Evolutionary conservation across 2,329 filamentous ascomycete species (phyloP), one percentile per base, ranked within the genome.

Genomic region (Fusarium nygamai): DNA sequence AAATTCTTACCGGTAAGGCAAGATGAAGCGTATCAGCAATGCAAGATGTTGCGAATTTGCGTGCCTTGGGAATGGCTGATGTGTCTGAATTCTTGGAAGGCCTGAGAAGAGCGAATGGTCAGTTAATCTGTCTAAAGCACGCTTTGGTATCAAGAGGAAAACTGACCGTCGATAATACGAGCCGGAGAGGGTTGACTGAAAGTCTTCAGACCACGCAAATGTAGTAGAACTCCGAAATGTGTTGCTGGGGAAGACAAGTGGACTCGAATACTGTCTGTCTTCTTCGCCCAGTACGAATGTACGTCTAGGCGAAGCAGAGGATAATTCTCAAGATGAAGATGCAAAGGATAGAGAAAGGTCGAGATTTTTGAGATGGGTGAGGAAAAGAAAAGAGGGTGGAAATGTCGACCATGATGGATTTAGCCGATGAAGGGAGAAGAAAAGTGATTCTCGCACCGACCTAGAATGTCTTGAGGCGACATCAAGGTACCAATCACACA

Each of bases 1-100:
- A 44, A 24, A 2, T 0, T 1, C 43, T 44, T 44, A 44, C 41
- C 0, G 4, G 16, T 1, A 6, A 0, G 1, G n/a, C 4, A 44
- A 44, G 6, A 14, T 24, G n/a, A 12, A 24, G 43, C 43, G 10
- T 24, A 24, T 24, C 2, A 24, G 6, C 6, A 44, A 12, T 44
- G 0, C 16, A 5, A 24, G n/a, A 44, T 13, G 13, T 44, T 24
- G 5, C n/a, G 0, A 19, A 44, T 6, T 24, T 1, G 43, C 7
- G 11, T 19, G 17, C 0, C n/a, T 46, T 46, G 11, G 43, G n/a
- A 46, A 19, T 46, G 3, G 43, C 1, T 5, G 17, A 3, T 46
- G 0, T 27, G 17, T 27, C n/a, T 24, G 0, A 4, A 13, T 27
- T 4, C 1, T 27, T 13, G 7, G 0, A 0, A 46, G 6, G 7